Evolutionary conservation across 2,329 filamentous ascomycete genomes (phyloP).

Genomic region (Penicillium griseofulvum): DNA sequence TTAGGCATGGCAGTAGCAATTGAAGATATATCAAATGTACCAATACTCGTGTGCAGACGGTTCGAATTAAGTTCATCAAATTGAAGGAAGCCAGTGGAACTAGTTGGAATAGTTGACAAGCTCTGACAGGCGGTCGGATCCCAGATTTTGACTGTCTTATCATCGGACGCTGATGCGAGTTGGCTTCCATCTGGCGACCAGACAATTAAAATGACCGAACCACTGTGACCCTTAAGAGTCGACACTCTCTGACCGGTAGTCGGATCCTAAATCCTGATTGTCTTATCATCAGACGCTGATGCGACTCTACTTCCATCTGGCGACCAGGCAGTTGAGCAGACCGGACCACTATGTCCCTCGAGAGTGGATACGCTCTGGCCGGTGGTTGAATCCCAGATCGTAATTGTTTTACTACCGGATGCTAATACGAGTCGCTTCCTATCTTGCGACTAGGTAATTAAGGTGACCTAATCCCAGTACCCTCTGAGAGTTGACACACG

Average conservation of each 20-base stretch:
- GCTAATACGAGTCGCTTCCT: not conserved
- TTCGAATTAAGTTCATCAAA: too few relatives aligned
- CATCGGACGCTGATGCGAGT: not conserved
- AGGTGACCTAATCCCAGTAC: not conserved
- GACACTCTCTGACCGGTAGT: not conserved
- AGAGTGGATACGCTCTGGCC: slow-evolving; percentile 16
- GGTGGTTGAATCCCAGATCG: slow-evolving; percentile 4
- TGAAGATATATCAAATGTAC: too few relatives aligned
- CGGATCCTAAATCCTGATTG: slow-evolving; percentile 1
- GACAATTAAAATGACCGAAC: slow-evolving; percentile 8
- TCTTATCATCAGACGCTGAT: not conserved
- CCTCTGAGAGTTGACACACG: slow-evolving; percentile 6
- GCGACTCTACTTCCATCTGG: slow-evolving; percentile 1
- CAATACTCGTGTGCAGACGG: too few relatives aligned
- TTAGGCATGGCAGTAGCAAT: too few relatives aligned
- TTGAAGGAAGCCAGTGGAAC: too few relatives aligned
- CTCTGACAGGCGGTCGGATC: too few relatives aligned
- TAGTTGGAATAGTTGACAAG: too few relatives aligned
- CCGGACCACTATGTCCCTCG: slow-evolving; percentile 9
- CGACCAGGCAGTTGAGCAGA: not conserved
- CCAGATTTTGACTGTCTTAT: not conserved
- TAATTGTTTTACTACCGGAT: not conserved
- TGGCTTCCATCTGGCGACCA: slow-evolving; percentile 22
- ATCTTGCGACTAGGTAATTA: not conserved
- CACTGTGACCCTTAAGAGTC: not conserved